phyloP scores from a whole-genome alignment of 805 yeast genomes.

The Saccharomycopsis schoenii region DNA sequence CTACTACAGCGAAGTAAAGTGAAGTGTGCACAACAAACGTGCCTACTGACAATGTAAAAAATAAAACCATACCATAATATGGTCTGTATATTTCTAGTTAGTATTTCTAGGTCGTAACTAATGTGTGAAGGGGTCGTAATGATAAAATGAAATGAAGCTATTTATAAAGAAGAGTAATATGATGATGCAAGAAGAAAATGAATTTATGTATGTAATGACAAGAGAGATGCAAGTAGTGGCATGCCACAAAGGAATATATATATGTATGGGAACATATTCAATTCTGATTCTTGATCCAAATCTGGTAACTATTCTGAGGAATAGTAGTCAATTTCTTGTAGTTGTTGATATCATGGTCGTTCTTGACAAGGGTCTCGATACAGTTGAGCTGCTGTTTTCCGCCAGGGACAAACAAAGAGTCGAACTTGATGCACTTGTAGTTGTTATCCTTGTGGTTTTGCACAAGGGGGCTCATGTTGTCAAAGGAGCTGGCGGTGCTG shows the following conservation, averaged over 20 bases:
- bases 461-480: constrained; percentile 11
- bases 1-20: too few species aligned
- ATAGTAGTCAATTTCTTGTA: constrained; percentile 7
- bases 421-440: constrained; percentile 9
- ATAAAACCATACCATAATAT: not conserved
- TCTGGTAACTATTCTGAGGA: constrained; percentile 16
- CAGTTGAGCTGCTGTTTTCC: constrained; percentile 1
- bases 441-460: constrained; percentile 1
- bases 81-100: not conserved
- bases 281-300: constrained; percentile 14
- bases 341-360: not conserved
- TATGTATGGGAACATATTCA: not conserved
- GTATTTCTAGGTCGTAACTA: not conserved
- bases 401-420: constrained; percentile 8
- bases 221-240: not conserved
- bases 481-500: constrained; percentile 7
- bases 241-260: not conserved
- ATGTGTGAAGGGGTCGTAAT: not conserved
- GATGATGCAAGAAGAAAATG: not conserved
- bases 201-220: not conserved
- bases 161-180: not conserved
- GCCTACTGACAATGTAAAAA: not conserved
- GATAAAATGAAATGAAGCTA: not conserved
- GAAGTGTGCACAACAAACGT: too few species aligned
- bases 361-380: not conserved